Base-by-base conservation (phyloP, 768 basidiomycete genomes). In the Tricholoma furcatifolium region DNA sequence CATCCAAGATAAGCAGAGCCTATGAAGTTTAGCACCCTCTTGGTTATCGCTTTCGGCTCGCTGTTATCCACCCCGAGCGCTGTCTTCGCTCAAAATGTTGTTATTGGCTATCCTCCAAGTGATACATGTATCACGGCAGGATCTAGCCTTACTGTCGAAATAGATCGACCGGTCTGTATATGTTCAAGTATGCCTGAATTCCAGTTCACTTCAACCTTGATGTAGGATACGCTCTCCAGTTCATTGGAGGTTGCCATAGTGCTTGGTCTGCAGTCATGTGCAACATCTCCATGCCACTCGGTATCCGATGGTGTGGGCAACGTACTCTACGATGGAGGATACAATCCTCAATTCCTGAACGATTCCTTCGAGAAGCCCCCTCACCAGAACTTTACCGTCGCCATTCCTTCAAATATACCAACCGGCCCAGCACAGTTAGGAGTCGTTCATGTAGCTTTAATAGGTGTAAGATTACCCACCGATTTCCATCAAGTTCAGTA, bases 251-350 rank as follows among this genome's bases (percentile, higher is more conserved):
- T 81, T 3, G 76, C 73, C 21, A 63, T 81, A 46, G 74, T 74
- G 32, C 72, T 81, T 47, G 77, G 70, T 6, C 35, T 81, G 34
- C 66, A 69, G 38, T 71, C 72, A 31, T 81, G 70, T 47, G 55
- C 55, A 7, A 43, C 58, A 17, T 56, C 43, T 31, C 47, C 60
- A 39, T 66, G 70, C 52, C 43, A 50, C 14, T 34, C 64, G 4
- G 65, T 65, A 4, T 43, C 54, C 2, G 67, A 64, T 6, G 48
- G 63, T 18, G 55, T 80, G 60, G 80, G 79, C 15, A 57, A 50
- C n/a, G 69, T 81, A 12, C 64, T 81, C 39, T 80, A 77, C 62
- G 73, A 72, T 41, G 80, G 79, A 12, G 62, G 64, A 8, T 81
- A 70, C 54, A 60, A 63, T 21, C 79, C 80, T 0, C 57, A 72